phyloP scores from a whole-genome alignment of 768 basidiomycete genomes.

The Suillus paluster region DNA sequence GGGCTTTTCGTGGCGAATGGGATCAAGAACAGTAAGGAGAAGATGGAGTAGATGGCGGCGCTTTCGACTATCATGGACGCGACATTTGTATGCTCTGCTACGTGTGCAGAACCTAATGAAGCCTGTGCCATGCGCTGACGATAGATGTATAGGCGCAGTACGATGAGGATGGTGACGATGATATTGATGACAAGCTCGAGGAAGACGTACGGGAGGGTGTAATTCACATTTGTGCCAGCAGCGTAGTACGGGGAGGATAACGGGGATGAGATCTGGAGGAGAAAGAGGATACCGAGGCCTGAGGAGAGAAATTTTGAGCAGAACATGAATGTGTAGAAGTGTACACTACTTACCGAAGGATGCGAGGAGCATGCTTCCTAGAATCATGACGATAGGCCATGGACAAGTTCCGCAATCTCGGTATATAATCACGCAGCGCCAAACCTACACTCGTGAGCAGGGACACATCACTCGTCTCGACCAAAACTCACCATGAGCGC shows the following conservation, averaged over 20 bases:
- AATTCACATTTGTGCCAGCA: slow-evolving; percentile 20
- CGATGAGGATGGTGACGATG: slow-evolving; percentile 27
- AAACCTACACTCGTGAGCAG: slow-evolving; percentile 19
- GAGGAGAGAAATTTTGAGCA: neutral
- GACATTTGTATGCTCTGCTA: slow-evolving; percentile 28
- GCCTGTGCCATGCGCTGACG: slow-evolving; percentile 22
- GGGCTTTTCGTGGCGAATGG: slow-evolving; percentile 27
- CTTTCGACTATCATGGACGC: slow-evolving; percentile 32
- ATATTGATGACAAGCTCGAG: slow-evolving; percentile 33
- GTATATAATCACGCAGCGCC: slow-evolving; percentile 35
- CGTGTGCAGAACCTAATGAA: slow-evolving; percentile 26
- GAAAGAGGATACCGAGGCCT: slow-evolving; percentile 31
- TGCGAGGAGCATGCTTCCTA: slow-evolving; percentile 27
- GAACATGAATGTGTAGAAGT: neutral
- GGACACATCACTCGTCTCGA: neutral
- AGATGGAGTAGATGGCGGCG: slow-evolving; percentile 33
- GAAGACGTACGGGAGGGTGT: slow-evolving; percentile 31
- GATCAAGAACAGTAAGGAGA: slow-evolving; percentile 30
- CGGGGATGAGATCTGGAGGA: slow-evolving; percentile 30
- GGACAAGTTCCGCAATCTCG: slow-evolving; percentile 21
- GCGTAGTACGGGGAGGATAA: slow-evolving; percentile 30
- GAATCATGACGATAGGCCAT: slow-evolving; percentile 20
- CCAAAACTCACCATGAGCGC: slow-evolving; percentile 24
- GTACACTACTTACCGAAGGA: slow-evolving; percentile 25
- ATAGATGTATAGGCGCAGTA: slow-evolving; percentile 29